A percentile compares a stretch with the other conserved stretches of the same genome.
phyloP scores from a whole-genome alignment of 805 yeast species.

The Scheffersomyces stipitis region DNA sequence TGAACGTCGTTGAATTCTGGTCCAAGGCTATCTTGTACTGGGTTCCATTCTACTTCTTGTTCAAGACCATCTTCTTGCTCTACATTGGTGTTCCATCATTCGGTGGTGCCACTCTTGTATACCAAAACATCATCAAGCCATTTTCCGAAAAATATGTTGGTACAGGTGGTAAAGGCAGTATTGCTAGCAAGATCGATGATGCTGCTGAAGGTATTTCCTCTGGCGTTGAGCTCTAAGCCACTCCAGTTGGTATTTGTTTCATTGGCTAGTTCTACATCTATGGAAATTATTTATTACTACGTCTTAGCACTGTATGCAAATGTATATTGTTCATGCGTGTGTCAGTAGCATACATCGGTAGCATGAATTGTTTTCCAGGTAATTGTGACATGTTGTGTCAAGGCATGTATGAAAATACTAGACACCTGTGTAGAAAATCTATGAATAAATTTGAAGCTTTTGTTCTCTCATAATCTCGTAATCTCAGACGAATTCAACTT shows the following conservation, averaged over 20 bases:
- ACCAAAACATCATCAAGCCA: conserved; percentile 67
- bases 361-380: no score
- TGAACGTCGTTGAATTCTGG: conserved; percentile 95
- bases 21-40: conserved; percentile 87
- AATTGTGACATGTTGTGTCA: no score
- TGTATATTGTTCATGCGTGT: no score
- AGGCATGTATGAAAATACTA: no score
- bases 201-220: conserved; percentile 47
- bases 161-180: conserved; percentile 16
- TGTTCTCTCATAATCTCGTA: no score
- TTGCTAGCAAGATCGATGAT: conserved; percentile 47
- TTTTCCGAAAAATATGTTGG: conserved; percentile 44
- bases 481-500: conserved; percentile 10
- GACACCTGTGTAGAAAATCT: no score
- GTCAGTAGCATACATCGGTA: no score
- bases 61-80: conserved; percentile 84
- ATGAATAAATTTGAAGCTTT: no score
- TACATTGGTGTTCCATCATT: conserved; percentile 86
- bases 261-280: neutral
- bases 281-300: neutral
- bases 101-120: conserved; percentile 81
- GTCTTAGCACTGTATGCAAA: no score
- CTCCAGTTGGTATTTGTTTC: no score
- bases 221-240: conserved; percentile 24
- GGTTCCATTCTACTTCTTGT: conserved; percentile 94